Evolutionary conservation across 2,329 filamentous ascomycete species (phyloP), one percentile per base, ranked within the genome.

Genomic region (Colletotrichum navitas): DNA sequence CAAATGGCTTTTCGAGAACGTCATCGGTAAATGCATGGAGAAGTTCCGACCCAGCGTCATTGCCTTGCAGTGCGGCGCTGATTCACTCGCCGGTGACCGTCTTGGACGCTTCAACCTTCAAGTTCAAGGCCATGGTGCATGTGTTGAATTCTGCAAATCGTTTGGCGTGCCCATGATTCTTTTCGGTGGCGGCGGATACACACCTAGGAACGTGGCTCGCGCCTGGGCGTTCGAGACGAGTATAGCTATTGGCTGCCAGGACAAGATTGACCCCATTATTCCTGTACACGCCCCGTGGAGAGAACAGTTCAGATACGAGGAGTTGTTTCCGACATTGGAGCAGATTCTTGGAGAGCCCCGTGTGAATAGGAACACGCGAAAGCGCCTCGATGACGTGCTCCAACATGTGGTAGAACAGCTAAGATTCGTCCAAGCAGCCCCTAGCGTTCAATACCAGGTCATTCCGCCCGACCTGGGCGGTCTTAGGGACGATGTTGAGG

Each of bases 171-270:
- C 96, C 3, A 87, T 98, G 73, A 90, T 99, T 61, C 89, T 99
- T 66, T 93, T 98, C 70, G 96, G 96, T 55, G 96, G 96, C 49
- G 96, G 96, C 68, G 96, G 96, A 36, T 99, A 99, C 82, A 99
- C 96, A 18, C 95, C 96, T 6, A 90, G 95, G 74, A 99, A 99
- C 78, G 96, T 99, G 8, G 96, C 96, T 52, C 92, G 96, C 65
- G 94, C 95, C 39, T 99, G 96, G 96, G 94, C 95, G 32, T 95
- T 97, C 82, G 96, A 99, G 83, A 99, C 96, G 16, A 93, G 93
- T 72, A 94, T 98, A 75, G 94, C 94, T 72, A 93, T 97, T 74
- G 91, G 91, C 75, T 91, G 90, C 68, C 87, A 92, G 72, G 87
- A 92, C 74, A 88, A 89, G 68, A 91, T 98, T 74, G 84, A 86